Percentiles rank a stretch among this genome's conserved stretches.
These are phyloP conservation scores for Sugiyamaella americana DNA, from an alignment of 805 yeast genomes.

Conservation along the genomic window DNA sequence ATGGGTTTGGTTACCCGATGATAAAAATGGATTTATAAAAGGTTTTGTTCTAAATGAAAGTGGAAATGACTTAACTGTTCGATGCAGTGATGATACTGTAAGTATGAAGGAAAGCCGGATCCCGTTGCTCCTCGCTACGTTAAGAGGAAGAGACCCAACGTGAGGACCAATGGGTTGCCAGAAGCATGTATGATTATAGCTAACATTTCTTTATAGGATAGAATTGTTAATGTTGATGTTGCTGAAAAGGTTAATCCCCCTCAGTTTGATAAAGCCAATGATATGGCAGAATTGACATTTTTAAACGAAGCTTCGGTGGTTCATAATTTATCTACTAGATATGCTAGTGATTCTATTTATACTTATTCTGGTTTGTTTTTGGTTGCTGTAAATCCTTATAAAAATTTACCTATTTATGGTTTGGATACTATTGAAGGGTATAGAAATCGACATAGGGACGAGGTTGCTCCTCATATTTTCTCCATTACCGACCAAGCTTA, in stretches of 20 bases:
- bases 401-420: slow-evolving; percentile 63
- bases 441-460: slow-evolving; percentile 41
- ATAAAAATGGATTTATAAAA: slow-evolving; percentile 48
- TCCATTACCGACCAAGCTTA: slow-evolving; percentile 86
- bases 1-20: slow-evolving; percentile 76
- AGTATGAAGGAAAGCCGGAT: slow-evolving; percentile 10
- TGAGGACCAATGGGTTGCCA: slow-evolving; percentile 5
- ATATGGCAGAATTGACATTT: slow-evolving; percentile 93
- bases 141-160: too few species aligned
- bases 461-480: slow-evolving; percentile 71
- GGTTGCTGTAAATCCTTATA: slow-evolving; percentile 94
- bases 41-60: slow-evolving; percentile 51
- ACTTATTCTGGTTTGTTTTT: slow-evolving; percentile 93
- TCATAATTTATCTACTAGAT: slow-evolving; percentile 71
- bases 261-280: slow-evolving; percentile 83
- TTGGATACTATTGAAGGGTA: slow-evolving; percentile 50
- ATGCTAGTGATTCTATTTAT: slow-evolving; percentile 70
- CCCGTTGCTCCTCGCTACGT: too few species aligned
- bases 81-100: slow-evolving; percentile 37
- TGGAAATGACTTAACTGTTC: slow-evolving; percentile 35
- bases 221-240: slow-evolving; percentile 39
- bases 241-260: slow-evolving; percentile 77
- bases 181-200: too few species aligned
- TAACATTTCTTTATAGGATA: slow-evolving; percentile 22
- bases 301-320: slow-evolving; percentile 95